Base-by-base conservation (phyloP, 2,329 filamentous ascomycete genomes). In the Metarhizium robertsii region DNA sequence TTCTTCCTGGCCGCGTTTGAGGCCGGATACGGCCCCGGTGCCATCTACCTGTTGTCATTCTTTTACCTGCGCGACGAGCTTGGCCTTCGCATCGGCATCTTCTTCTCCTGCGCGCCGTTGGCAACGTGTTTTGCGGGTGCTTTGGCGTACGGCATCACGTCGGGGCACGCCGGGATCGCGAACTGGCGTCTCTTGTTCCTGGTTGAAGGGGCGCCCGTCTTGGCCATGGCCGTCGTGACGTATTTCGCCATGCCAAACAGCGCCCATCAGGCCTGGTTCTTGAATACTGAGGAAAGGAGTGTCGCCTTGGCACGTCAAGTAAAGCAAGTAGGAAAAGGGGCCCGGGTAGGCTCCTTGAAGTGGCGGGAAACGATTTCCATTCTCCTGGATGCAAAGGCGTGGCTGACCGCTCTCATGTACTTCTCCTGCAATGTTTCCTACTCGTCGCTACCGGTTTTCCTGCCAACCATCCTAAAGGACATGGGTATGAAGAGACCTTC, bases 91-190 rank as follows among this genome's bases (percentile, higher is more conserved):
- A 69, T 29, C n/a, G 56, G 55, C 47, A 71, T 84, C 13, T 73
- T 68, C 16, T 67, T 75, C 48, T 80, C 81, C 1, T 85, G 67
- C 4, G 84, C 84, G 0, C 84, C 85, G 1, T 72, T 88, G 38
- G 85, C 85, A 4, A 87, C 83, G 55, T 83, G 80, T 0, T 88
- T 87, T 61, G 82, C 84, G 0, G 81, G 85, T 2, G 84, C 82
- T 2, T 70, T 86, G 14, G 84, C 84, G 1, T 86, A 83, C 56
- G 81, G 77, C 4, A 86, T 88, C 65, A 84, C 83, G 10, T 79
- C 79, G 30, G 78, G 80, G 13, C 74, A 77, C 59, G 72, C 75
- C 3, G 64, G 71, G 11, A 68, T 88, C 45, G 77, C 81, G 6
- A 81, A 77, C 56, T 90, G 87, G 87, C 77, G 83, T 58, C 65